Conservation (phyloP, 1,139 yeast species). For the Debaryomycetaceae sp. region DNA sequence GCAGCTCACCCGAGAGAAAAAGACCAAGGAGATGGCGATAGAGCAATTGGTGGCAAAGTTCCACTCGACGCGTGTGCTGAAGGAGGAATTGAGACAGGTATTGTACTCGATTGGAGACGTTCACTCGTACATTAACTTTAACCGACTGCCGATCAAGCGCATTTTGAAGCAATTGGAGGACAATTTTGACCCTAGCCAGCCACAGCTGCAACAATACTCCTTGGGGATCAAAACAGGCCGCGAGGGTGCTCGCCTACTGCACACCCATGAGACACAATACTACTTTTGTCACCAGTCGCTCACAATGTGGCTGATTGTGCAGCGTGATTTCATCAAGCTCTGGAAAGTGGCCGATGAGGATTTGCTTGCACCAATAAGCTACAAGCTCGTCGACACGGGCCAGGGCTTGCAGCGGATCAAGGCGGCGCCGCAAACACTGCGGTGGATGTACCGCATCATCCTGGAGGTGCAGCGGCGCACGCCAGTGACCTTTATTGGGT, state of each 20-base stretch:
- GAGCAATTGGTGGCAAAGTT: constrained; percentile 49
- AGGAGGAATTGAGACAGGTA: constrained; percentile 62
- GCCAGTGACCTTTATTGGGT: constrained; percentile 69
- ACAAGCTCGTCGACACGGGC: constrained; percentile 65
- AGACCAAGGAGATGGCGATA: constrained; percentile 58
- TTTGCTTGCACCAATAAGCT: constrained; percentile 44
- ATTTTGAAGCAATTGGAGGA: constrained; percentile 51
- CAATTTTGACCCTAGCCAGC: constrained; percentile 34
- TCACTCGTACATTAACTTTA: constrained; percentile 64
- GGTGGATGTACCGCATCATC: constrained; percentile 64
- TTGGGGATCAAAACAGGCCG: constrained; percentile 61
- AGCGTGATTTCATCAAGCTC: constrained; percentile 66
- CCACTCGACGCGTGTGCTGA: constrained; percentile 25
- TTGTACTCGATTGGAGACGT: constrained; percentile 72
- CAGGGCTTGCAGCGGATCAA: constrained; percentile 74
- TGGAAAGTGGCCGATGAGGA: constrained; percentile 75
- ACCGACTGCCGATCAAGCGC: constrained; percentile 58
- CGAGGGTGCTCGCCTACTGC: constrained; percentile 65
- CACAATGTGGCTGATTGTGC: constrained; percentile 66
- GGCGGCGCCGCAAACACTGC: constrained; percentile 59
- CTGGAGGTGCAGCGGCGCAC: constrained; percentile 51
- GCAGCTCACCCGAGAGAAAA: constrained; percentile 52
- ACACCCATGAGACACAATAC: constrained; percentile 63
- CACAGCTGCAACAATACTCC: constrained; percentile 31
- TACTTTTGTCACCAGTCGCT: constrained; percentile 68